Percentiles rank a stretch among this genome's conserved stretches.
phyloP scores from a whole-genome alignment of 192 early-diverging fungal species.

The Coemansia sp. region DNA sequence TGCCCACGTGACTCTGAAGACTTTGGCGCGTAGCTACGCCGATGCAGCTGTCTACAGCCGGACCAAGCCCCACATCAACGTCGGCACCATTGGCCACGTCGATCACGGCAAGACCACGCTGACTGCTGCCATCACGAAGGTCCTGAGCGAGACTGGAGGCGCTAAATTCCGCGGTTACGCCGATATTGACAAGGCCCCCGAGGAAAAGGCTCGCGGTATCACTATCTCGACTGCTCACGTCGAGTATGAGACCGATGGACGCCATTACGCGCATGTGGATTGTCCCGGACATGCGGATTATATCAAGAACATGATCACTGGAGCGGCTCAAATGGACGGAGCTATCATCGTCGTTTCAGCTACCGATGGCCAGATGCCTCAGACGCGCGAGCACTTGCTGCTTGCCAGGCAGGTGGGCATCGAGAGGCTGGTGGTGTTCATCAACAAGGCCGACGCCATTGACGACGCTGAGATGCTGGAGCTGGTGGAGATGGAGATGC shows the following conservation, averaged over 20 bases:
- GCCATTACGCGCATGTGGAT: constrained; percentile 97
- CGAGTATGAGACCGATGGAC: constrained; percentile 87
- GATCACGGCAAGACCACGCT: constrained; percentile 99
- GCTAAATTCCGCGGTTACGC: constrained; percentile 95
- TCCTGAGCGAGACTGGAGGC: constrained; percentile 75
- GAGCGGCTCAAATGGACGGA: constrained; percentile 97
- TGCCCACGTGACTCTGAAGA: background rate
- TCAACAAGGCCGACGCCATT: constrained; percentile 98
- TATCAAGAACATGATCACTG: constrained; percentile 99
- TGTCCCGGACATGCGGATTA: constrained; percentile 98
- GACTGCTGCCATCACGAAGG: constrained; percentile 98
- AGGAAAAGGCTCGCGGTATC: constrained; percentile 98
- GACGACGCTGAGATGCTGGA: constrained; percentile 98
- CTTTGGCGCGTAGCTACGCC: constrained; percentile 47
- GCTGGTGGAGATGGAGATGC: constrained; percentile 99
- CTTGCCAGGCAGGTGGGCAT: constrained; percentile 96
- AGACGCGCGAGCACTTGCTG: constrained; percentile 98
- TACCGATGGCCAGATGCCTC: constrained; percentile 98
- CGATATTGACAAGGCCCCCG: constrained; percentile 98
- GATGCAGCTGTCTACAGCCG: constrained; percentile 73
- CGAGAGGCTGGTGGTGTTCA: constrained; percentile 89
- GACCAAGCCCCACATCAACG: constrained; percentile 96
- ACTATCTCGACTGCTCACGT: constrained; percentile 97
- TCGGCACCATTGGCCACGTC: constrained; percentile 99
- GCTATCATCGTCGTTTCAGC: constrained; percentile 99